Evolutionary conservation across 129 eudicot genomes (phyloP).

Genomic region (Smallanthus sonchifolius): DNA sequence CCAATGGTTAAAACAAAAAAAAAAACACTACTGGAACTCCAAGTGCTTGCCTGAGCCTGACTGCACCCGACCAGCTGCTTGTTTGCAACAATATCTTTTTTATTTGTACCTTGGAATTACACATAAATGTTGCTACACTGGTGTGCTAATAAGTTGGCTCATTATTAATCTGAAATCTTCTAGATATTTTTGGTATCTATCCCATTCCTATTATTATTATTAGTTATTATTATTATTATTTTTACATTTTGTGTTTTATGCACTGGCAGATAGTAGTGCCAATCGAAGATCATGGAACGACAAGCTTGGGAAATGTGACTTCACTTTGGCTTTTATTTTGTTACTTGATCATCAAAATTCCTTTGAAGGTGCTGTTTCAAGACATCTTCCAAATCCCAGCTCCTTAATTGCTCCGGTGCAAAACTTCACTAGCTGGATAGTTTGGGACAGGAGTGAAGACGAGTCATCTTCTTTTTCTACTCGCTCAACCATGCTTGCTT

Average conservation of each 20-base stretch:
- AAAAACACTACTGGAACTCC: background rate
- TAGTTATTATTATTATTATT: background rate
- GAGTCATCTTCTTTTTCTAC: conserved; percentile 58
- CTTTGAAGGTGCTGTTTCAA: conserved; percentile 37
- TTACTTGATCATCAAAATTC: conserved; percentile 46
- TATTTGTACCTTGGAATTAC: background rate
- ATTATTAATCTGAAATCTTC: background rate
- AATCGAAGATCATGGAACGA: conserved; percentile 66
- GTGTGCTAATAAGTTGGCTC: conserved; percentile 4
- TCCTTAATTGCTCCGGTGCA: conserved; percentile 48
- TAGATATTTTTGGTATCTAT: background rate
- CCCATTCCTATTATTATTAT: background rate
- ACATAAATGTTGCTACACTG: background rate
- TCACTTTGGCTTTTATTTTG: conserved; percentile 66
- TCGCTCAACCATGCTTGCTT: conserved; percentile 75
- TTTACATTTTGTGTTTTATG: background rate
- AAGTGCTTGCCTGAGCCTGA: background rate
- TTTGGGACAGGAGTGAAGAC: conserved; percentile 69
- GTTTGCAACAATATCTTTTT: background rate
- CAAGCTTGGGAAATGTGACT: conserved; percentile 74
- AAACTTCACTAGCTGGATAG: conserved; percentile 80
- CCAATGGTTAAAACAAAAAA: background rate
- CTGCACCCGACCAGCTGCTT: too few relatives aligned
- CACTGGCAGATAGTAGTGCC: conserved; percentile 48
- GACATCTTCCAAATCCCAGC: conserved; percentile 55